Percentiles rank a stretch among this genome's conserved stretches.
phyloP scores from a whole-genome alignment of 140 eudicot species.

The Stevia rebaudiana region DNA sequence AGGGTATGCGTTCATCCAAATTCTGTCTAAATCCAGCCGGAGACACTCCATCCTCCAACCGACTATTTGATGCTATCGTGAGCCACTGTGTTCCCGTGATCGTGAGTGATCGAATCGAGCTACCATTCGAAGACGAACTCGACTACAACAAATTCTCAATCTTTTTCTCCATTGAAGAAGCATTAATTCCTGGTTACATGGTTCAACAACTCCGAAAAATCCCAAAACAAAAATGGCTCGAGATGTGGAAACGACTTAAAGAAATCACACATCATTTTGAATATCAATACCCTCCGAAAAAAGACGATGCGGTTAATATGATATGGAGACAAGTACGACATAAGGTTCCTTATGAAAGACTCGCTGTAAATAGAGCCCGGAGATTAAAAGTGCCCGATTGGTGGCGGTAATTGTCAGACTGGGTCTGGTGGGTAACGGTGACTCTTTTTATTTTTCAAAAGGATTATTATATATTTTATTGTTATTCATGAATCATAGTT shows the following conservation, averaged over 20 bases:
- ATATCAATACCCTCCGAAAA: conserved; percentile 83
- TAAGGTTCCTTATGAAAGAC: conserved; percentile 66
- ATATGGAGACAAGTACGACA: conserved; percentile 85
- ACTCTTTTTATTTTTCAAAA: background rate
- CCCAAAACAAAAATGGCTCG: conserved; percentile 63
- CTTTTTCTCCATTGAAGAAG: conserved; percentile 71
- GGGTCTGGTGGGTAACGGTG: background rate
- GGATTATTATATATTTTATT: conserved; percentile 19
- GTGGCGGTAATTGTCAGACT: conserved; percentile 45
- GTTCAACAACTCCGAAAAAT: conserved; percentile 57
- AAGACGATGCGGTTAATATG: conserved; percentile 89
- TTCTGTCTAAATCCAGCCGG: conserved; percentile 95
- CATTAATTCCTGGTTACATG: conserved; percentile 60
- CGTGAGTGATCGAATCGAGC: conserved; percentile 84
- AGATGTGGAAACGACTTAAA: conserved; percentile 73
- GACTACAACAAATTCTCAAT: conserved; percentile 72
- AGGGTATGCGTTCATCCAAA: conserved; percentile 90
- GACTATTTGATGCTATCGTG: conserved; percentile 91
- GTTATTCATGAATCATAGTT: conserved; percentile 30
- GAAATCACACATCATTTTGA: conserved; percentile 66
- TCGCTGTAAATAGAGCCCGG: conserved; percentile 76
- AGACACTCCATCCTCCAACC: conserved; percentile 97
- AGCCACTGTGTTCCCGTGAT: conserved; percentile 96
- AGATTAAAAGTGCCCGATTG: conserved; percentile 94
- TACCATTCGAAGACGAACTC: conserved; percentile 80